These are phyloP conservation scores for Aspergillus asperescens DNA, from an alignment of 495 filamentous ascomycete genomes.

Conservation along the genomic window DNA sequence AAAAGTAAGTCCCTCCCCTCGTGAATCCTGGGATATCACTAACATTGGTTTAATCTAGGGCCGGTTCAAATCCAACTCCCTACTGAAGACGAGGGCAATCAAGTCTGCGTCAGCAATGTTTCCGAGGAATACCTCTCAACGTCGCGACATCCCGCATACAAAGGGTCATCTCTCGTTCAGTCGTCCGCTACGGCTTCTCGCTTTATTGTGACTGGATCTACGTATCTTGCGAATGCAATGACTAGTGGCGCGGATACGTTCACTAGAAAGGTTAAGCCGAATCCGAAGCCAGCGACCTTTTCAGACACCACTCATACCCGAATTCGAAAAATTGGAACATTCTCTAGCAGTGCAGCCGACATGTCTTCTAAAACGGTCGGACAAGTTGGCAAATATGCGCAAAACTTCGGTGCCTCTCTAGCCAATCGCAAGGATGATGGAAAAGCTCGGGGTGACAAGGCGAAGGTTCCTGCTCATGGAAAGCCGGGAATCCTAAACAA, in stretches of 20 bases:
- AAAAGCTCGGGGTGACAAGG: slow-evolving; percentile 54
- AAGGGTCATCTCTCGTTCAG: slow-evolving; percentile 78
- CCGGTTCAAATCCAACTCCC: slow-evolving; percentile 89
- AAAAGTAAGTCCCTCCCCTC: slow-evolving; percentile 58
- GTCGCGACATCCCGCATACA: slow-evolving; percentile 83
- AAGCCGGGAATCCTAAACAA: slow-evolving; percentile 94
- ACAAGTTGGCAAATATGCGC: slow-evolving; percentile 70
- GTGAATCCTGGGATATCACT: slow-evolving; percentile 4
- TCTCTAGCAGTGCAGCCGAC: slow-evolving; percentile 69
- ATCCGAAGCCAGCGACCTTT: slow-evolving; percentile 76
- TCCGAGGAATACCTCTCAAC: slow-evolving; percentile 75
- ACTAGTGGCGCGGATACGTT: slow-evolving; percentile 73
- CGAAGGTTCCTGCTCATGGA: slow-evolving; percentile 49
- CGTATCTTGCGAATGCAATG: slow-evolving; percentile 70
- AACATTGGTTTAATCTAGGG: slow-evolving; percentile 45
- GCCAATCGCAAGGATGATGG: slow-evolving; percentile 52
- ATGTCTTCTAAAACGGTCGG: slow-evolving; percentile 84
- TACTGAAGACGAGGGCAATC: slow-evolving; percentile 60
- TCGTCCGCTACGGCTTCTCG: slow-evolving; percentile 87
- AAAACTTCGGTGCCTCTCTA: slow-evolving; percentile 78
- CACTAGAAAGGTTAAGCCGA: slow-evolving; percentile 70
- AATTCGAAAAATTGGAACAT: slow-evolving; percentile 76
- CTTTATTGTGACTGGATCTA: slow-evolving; percentile 81
- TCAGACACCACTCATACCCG: slow-evolving; percentile 76
- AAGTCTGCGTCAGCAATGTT: slow-evolving; percentile 68